These are phyloP conservation scores for Chalciporus sphaerocephalus DNA, from an alignment of 768 basidiomycete species.

Conservation along the genomic window DNA sequence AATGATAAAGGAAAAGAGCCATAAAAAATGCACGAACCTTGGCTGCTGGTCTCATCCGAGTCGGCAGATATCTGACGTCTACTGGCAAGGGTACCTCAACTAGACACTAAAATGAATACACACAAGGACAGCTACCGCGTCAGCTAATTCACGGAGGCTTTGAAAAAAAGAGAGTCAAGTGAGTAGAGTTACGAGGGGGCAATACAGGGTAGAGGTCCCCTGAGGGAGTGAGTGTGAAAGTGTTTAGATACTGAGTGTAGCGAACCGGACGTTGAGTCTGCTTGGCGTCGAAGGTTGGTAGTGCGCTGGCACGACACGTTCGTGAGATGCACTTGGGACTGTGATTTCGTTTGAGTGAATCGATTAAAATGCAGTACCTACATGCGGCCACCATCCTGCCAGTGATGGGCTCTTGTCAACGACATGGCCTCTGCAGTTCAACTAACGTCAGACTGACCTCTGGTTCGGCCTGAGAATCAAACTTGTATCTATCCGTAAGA, in stretches of 20 bases:
- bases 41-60: neutral
- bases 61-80: neutral
- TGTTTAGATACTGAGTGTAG: neutral
- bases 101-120: neutral
- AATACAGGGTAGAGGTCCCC: neutral
- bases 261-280: no score
- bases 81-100: neutral
- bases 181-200: neutral
- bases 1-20: neutral
- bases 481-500: no score
- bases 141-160: neutral
- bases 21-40: slow-evolving; percentile 14
- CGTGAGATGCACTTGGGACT: no score
- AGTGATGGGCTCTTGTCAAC: no score
- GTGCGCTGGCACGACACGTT: no score
- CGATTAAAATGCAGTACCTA: no score
- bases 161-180: neutral
- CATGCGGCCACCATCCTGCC: no score
- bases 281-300: no score
- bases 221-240: neutral
- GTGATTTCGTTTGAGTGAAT: no score
- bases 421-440: no score
- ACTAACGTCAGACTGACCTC: no score
- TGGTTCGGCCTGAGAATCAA: no score
- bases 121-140: neutral